phyloP scores from a whole-genome alignment of 257 asterid genomes.

The Ligustrum vulgare region DNA sequence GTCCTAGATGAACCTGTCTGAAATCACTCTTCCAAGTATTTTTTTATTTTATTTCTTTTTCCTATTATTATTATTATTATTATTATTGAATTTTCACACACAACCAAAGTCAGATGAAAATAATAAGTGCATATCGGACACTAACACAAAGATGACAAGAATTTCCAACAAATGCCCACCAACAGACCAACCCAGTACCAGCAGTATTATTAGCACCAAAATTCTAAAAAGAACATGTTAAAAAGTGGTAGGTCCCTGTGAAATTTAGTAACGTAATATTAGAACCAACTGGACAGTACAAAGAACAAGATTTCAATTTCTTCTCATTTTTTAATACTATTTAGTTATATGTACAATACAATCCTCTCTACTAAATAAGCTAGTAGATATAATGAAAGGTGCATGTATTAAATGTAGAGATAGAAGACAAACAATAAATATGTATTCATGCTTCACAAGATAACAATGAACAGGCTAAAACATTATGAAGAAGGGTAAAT shows the following conservation, averaged over 20 bases:
- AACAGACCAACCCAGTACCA: slow-evolving; percentile 26
- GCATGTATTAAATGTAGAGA: not conserved
- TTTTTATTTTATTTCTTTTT: not conserved
- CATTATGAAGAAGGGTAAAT: slow-evolving; percentile 2
- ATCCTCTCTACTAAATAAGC: slow-evolving; percentile 2
- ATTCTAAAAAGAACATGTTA: slow-evolving; percentile 17
- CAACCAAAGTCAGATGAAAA: not conserved
- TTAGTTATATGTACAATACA: not conserved
- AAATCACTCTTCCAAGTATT: not conserved
- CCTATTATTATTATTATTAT: too few relatives aligned
- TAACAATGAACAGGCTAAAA: slow-evolving; percentile 11
- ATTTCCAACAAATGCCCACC: slow-evolving; percentile 25
- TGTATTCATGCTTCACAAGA: not conserved
- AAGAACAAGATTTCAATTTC: not conserved
- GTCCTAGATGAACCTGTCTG: not conserved
- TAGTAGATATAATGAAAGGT: not conserved
- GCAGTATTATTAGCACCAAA: slow-evolving; percentile 10
- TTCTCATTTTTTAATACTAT: too few relatives aligned
- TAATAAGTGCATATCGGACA: not conserved
- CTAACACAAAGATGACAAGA: slow-evolving; percentile 13
- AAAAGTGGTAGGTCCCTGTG: slow-evolving; percentile 11
- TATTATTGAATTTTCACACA: not conserved
- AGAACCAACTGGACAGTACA: not conserved
- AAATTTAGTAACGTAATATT: not conserved
- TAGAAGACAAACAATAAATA: not conserved